Conservation (phyloP, 305 asterid species). For the Fraxinus floribunda region DNA sequence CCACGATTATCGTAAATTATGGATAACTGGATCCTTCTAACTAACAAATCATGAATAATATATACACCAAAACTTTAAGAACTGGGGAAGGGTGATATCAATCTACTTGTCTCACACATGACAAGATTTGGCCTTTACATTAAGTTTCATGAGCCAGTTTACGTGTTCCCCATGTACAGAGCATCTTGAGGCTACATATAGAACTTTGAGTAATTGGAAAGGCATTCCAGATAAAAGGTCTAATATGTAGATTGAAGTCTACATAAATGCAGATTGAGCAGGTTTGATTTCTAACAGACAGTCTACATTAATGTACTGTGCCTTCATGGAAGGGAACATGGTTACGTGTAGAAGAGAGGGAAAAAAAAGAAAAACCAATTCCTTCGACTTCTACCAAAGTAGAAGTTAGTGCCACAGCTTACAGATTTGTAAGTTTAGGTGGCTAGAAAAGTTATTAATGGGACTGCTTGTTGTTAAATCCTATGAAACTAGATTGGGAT, state of each 20-base stretch:
- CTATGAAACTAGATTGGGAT: not conserved
- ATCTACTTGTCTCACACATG: not conserved
- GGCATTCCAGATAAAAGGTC: not conserved
- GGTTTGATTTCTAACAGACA: not conserved
- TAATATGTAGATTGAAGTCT: not conserved
- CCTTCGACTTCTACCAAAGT: not conserved
- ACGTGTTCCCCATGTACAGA: not conserved
- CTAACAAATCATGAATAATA: not conserved
- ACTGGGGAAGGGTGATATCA: not conserved
- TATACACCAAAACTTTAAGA: constrained; percentile 5
- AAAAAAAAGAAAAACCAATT: not conserved
- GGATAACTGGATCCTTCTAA: not conserved
- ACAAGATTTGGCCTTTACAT: not conserved
- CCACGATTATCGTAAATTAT: not conserved
- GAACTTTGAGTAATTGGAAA: not conserved
- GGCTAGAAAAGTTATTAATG: not conserved
- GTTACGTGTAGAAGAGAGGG: not conserved
- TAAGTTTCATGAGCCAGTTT: not conserved
- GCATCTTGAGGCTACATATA: not conserved
- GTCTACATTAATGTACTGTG: not conserved
- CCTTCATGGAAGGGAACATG: not conserved
- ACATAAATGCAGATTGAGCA: not conserved
- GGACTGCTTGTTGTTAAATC: not conserved
- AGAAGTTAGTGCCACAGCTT: not conserved
- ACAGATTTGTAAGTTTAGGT: not conserved